phyloP scores from a whole-genome alignment of 768 basidiomycete genomes.

The Russula vinacea region DNA sequence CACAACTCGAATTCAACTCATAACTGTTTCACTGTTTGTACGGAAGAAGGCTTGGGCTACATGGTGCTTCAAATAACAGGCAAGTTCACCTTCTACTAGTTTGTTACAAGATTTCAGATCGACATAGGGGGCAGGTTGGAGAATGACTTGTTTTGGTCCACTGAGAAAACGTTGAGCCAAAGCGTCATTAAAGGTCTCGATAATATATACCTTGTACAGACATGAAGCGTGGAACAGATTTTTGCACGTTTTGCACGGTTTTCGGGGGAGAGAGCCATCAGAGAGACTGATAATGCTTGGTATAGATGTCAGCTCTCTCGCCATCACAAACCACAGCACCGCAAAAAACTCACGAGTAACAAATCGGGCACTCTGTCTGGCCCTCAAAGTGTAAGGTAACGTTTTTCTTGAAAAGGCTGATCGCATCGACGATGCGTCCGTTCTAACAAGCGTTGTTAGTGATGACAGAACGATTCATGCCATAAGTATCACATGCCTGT shows the following conservation, averaged over 20 bases:
- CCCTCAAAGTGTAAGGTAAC: constrained; percentile 92
- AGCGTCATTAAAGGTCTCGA: not conserved
- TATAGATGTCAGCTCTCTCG: not conserved
- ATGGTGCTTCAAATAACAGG: not conserved
- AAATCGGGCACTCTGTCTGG: constrained; percentile 94
- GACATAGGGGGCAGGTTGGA: constrained; percentile 87
- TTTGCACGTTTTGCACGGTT: constrained; percentile 91
- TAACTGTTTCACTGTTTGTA: not conserved
- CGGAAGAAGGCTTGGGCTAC: not conserved
- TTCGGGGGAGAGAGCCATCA: constrained; percentile 83
- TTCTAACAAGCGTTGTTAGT: constrained; percentile 49
- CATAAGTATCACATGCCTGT: constrained; percentile 53
- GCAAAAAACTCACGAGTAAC: constrained; percentile 68
- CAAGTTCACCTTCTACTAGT: not conserved
- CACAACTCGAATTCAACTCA: too few relatives aligned
- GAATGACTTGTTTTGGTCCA: constrained; percentile 91
- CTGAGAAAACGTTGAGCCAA: constrained; percentile 38
- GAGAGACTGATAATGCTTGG: constrained; percentile 83
- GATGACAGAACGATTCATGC: not conserved
- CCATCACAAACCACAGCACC: not conserved
- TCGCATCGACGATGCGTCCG: constrained; percentile 82
- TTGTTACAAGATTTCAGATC: constrained; percentile 67
- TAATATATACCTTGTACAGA: constrained; percentile 69
- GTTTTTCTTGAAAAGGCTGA: constrained; percentile 91
- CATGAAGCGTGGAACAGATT: constrained; percentile 92